phyloP scores from a whole-genome alignment of 148 eudicot species.

The Nepenthes mirabilis region DNA sequence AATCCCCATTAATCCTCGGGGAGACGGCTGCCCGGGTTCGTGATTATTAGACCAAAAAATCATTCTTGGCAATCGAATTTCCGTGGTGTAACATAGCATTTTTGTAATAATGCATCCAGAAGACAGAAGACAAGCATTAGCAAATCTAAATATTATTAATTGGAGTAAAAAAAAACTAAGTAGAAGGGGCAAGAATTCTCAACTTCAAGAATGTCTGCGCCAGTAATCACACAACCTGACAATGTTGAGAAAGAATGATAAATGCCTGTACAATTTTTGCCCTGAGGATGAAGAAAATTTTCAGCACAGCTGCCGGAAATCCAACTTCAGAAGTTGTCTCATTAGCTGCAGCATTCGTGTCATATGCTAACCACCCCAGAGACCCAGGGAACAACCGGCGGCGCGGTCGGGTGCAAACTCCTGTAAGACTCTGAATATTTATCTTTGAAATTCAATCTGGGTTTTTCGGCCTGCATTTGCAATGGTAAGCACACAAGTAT shows the following conservation, averaged over 20 bases:
- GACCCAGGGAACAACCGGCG: slow-evolving; percentile 80
- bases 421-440: slow-evolving; percentile 63
- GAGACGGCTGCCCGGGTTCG: too few relatives aligned
- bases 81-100: too few relatives aligned
- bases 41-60: too few relatives aligned
- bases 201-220: neutral
- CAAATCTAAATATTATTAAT: too few relatives aligned
- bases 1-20: too few relatives aligned
- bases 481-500: neutral
- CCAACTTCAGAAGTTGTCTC: neutral
- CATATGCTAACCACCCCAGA: slow-evolving; percentile 53
- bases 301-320: neutral
- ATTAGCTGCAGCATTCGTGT: neutral
- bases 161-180: too few relatives aligned
- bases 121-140: too few relatives aligned
- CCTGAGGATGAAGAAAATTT: neutral
- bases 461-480: slow-evolving; percentile 62
- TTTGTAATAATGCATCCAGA: too few relatives aligned
- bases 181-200: too few relatives aligned
- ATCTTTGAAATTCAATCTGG: slow-evolving; percentile 63
- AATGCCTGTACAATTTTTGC: neutral
- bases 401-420: slow-evolving; percentile 59
- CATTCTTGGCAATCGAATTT: too few relatives aligned
- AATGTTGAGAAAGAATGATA: neutral
- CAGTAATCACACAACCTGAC: too few relatives aligned